Conservation (phyloP, 2,329 filamentous ascomycete species). For the Botryosphaeria dothidea region DNA sequence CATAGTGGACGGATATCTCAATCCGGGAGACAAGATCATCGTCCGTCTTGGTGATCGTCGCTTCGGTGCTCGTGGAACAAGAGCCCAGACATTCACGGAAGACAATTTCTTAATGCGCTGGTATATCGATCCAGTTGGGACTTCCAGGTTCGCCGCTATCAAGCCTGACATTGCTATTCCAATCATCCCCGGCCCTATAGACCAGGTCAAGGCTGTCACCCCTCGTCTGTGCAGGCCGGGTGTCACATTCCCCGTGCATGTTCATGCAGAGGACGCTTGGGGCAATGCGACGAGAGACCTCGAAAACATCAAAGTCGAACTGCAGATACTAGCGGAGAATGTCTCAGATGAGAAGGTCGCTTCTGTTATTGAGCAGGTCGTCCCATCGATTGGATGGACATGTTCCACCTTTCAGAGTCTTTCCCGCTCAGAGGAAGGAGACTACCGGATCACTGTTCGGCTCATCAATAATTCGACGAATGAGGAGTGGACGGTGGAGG, state of each 20-base stretch:
- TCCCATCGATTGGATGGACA: neutral
- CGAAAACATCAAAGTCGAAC: neutral
- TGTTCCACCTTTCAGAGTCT: neutral
- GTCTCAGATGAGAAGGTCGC: neutral
- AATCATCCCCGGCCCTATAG: constrained; percentile 27
- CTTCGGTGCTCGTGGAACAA: constrained; percentile 34
- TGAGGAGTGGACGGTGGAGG: neutral
- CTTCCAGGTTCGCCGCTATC: constrained; percentile 37
- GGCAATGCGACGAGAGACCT: constrained; percentile 29
- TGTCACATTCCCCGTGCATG: neutral
- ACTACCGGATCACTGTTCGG: neutral
- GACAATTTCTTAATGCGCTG: constrained; percentile 37
- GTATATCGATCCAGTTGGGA: constrained; percentile 42
- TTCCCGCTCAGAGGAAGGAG: neutral
- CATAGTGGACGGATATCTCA: constrained; percentile 40
- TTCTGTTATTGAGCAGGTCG: neutral
- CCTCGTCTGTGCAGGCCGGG: constrained; percentile 20
- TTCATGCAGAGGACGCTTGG: constrained; percentile 25
- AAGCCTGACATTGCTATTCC: constrained; percentile 32
- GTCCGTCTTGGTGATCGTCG: constrained; percentile 36
- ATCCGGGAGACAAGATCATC: constrained; percentile 37
- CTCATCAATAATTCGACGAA: neutral
- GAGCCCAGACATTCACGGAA: constrained; percentile 40
- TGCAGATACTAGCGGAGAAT: neutral
- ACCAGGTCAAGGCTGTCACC: constrained; percentile 26